Evolutionary conservation across 2,329 filamentous ascomycete genomes (phyloP), one percentile per base, ranked within the genome.

Genomic region (Arthroderma sp.): DNA sequence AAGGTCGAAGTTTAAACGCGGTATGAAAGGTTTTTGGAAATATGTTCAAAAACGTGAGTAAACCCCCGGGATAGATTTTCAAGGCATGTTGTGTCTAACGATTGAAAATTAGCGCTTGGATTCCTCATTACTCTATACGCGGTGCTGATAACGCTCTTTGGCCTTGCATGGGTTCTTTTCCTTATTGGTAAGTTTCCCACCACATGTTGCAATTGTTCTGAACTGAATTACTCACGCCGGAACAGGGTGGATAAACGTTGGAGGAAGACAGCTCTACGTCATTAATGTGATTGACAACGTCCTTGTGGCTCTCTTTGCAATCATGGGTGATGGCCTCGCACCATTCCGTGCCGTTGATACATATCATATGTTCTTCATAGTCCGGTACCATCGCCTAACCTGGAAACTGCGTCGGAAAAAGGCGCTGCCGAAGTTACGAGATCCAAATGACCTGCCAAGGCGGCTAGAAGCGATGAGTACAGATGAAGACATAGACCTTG

Each of bases 91-190:
- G 15, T 22, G n/a, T 28, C 7, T 9, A 29, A 15, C 28, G 9
- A 22, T 15, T 5, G 4, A 11, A 36, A 22, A 37, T 30, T 46
- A 78, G 74, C 86, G 1, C 71, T 94, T 33, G 86, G 86, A 1
- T 86, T 91, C 58, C 73, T 88, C 44, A 83, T 94, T 47, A 91
- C 85, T 0, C 65, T 93, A 3, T 94, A 94, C 61, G 86, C 85
- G 6, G 80, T 75, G 1, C 70, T 89, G 15, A 88, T 94, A 54
- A 91, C 86, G 0, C 69, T 88, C 0, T 94, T 93, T 54, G 86
- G 86, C 56, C 70, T 89, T 8, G 83, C 83, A 0, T 94, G 86
- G 86, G 86, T 94, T 1, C 73, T 93, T n/a, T 91, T 89, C 64
- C 68, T 93, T 44, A 94, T 94, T 58, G 84, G 81, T 68, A 62